Conservation (phyloP, 2,329 filamentous ascomycete species). For the Cladosporium sp. region DNA sequence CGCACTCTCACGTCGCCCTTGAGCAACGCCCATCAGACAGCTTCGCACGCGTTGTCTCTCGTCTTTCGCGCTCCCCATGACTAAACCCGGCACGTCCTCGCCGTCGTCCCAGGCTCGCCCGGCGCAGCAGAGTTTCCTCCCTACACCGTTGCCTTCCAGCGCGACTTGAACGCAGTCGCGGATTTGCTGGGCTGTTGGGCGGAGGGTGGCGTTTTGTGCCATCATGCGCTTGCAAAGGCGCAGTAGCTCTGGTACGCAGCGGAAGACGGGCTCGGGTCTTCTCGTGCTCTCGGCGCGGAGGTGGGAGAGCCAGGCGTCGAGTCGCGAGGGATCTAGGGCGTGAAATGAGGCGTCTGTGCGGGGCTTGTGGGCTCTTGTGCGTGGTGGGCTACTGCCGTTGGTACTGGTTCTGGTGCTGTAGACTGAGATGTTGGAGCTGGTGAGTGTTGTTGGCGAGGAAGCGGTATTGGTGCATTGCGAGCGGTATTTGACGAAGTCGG, state of each 20-base stretch:
- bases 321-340: slow-evolving; percentile 58
- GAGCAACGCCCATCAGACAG: slow-evolving; percentile 7
- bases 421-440: slow-evolving; percentile 6
- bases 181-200: slow-evolving; percentile 39
- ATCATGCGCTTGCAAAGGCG: slow-evolving; percentile 40
- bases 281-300: slow-evolving; percentile 23
- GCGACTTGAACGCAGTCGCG: slow-evolving; percentile 32
- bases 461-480: slow-evolving; percentile 27
- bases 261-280: slow-evolving; percentile 29
- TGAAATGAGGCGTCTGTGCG: slow-evolving; percentile 64
- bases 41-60: slow-evolving; percentile 4
- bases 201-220: slow-evolving; percentile 34
- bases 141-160: slow-evolving; percentile 24
- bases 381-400: not conserved
- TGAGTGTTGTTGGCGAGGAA: not conserved
- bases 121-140: slow-evolving; percentile 28
- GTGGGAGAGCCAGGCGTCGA: slow-evolving; percentile 64
- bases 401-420: not conserved
- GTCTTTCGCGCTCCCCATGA: not conserved
- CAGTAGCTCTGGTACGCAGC: slow-evolving; percentile 38
- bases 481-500: slow-evolving; percentile 63
- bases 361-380: slow-evolving; percentile 9
- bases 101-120: slow-evolving; percentile 12
- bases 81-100: not conserved
- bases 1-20: not conserved